These are phyloP conservation scores for Dryadomyces quercivorus DNA, from an alignment of 2,329 filamentous ascomycete species.

Conservation along the genomic window DNA sequence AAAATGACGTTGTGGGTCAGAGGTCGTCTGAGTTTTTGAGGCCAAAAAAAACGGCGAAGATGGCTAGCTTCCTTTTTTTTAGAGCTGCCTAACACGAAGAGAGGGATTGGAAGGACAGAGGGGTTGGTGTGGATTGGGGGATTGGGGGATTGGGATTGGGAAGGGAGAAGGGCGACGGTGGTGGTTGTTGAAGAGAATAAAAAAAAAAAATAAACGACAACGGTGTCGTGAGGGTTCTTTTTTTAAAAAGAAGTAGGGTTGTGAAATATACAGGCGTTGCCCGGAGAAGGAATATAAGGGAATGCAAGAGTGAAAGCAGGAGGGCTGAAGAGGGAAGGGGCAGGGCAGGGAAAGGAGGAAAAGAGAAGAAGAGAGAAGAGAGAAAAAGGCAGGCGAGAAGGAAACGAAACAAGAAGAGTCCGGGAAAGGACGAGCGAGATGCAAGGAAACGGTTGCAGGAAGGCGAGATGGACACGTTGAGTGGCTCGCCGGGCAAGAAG, in stretches of 20 bases:
- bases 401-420: not conserved
- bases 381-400: not conserved
- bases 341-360: not conserved
- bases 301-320: not conserved
- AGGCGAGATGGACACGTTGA: not conserved
- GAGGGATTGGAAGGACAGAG: not conserved
- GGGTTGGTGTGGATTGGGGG: not conserved
- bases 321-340: not conserved
- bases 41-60: not conserved
- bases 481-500: not conserved
- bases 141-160: not conserved
- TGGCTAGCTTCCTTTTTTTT: not conserved
- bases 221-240: too few species aligned
- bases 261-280: conserved; percentile 7
- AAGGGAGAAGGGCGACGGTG: not conserved
- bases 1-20: conserved; percentile 3
- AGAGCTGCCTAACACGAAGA: not conserved
- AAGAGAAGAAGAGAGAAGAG: not conserved
- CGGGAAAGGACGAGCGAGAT: not conserved
- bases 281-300: conserved; percentile 1
- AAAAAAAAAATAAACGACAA: not conserved
- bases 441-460: not conserved
- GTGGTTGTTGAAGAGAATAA: not conserved
- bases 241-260: not conserved
- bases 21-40: conserved; percentile 1